Evolutionary conservation across 306 rosid genomes (phyloP).

Genomic region (Castanea crenata): DNA sequence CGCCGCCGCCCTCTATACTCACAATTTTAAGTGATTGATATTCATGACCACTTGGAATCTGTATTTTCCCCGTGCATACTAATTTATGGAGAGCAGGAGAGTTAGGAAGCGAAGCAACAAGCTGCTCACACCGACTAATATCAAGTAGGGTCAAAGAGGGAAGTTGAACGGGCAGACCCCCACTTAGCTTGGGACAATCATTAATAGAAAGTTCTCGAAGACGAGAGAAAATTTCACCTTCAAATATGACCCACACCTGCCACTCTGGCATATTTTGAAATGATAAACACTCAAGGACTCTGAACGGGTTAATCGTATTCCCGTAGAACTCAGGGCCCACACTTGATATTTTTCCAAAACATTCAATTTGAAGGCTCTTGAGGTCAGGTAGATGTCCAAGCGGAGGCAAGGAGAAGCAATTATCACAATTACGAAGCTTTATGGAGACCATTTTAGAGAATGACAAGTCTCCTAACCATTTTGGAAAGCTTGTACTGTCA

Average conservation of each 20-base stretch:
- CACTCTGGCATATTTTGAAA: not conserved
- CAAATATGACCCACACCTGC: constrained; percentile 4
- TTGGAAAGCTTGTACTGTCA: constrained; percentile 7
- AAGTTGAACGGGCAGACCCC: constrained; percentile 31
- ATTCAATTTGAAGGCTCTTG: constrained; percentile 16
- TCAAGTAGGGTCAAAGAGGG: constrained; percentile 31
- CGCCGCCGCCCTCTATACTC: too few species aligned
- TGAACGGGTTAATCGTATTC: not conserved
- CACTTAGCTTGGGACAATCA: constrained; percentile 28
- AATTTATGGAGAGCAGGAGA: too few species aligned
- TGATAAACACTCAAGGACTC: not conserved
- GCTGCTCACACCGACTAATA: not conserved
- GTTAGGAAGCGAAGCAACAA: too few species aligned
- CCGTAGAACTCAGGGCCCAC: constrained; percentile 9
- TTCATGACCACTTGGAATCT: too few species aligned
- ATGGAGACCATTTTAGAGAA: constrained; percentile 9
- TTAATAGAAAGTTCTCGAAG: constrained; percentile 12
- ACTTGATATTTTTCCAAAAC: not conserved
- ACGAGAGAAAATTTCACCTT: not conserved
- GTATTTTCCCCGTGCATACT: too few species aligned
- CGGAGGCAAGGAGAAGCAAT: not conserved
- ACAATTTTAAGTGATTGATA: too few species aligned
- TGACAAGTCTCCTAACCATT: constrained; percentile 24
- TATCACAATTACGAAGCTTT: not conserved
- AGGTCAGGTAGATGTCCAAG: constrained; percentile 6